phyloP scores from a whole-genome alignment of 352 stramenopile genomes.

The Globisporangium iwayamae region DNA sequence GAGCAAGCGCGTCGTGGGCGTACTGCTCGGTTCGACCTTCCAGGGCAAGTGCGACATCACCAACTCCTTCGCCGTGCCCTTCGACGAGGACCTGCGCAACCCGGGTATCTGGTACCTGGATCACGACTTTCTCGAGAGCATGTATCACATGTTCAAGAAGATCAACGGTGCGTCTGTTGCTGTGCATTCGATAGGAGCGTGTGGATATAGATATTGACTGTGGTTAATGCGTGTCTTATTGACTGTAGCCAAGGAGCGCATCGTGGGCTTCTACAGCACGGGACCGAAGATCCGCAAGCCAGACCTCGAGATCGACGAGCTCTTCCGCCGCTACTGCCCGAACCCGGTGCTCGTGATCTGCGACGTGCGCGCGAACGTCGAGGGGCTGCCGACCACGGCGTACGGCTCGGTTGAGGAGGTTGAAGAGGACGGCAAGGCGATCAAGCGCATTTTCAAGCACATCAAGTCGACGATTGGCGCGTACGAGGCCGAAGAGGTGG shows the following conservation, averaged over 20 bases:
- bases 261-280: constrained; percentile 99
- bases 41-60: constrained; percentile 94
- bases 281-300: constrained; percentile 95
- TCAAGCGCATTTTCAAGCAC: constrained; percentile 98
- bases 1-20: constrained; percentile 97
- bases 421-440: constrained; percentile 93
- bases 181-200: neutral
- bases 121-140: constrained; percentile 99
- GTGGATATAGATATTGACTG: neutral
- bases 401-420: constrained; percentile 98
- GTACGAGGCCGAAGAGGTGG: constrained; percentile 94
- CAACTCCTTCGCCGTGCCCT: constrained; percentile 95
- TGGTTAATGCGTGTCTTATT: neutral
- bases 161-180: constrained; percentile 72
- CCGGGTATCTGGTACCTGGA: constrained; percentile 98
- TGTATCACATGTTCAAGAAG: constrained; percentile 96
- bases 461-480: constrained; percentile 95
- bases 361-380: constrained; percentile 95
- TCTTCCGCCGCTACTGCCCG: constrained; percentile 93
- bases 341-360: constrained; percentile 98
- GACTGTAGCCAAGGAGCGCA: constrained; percentile 91
- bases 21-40: constrained; percentile 95
- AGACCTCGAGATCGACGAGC: constrained; percentile 93
- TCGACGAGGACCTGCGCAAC: constrained; percentile 98
- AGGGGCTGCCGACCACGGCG: constrained; percentile 95